phyloP scores from a whole-genome alignment of 306 rosid species.

The Dalbergia cochinchinensis region DNA sequence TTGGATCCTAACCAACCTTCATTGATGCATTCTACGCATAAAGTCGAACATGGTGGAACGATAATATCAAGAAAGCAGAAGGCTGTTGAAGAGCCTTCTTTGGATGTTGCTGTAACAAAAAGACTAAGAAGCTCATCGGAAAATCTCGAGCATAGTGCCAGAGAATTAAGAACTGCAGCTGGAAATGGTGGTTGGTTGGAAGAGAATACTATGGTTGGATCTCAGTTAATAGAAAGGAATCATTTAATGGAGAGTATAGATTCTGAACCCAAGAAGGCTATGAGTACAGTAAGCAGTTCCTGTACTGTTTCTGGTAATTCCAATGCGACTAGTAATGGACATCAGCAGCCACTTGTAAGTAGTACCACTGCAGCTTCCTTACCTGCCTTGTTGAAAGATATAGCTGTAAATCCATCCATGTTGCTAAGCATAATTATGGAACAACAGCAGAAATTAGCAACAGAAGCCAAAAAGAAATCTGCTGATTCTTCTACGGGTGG shows the following conservation, averaged over 20 bases:
- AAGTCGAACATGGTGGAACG: constrained; percentile 59
- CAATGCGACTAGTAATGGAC: constrained; percentile 55
- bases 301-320: constrained; percentile 42
- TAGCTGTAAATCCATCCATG: constrained; percentile 84
- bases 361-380: constrained; percentile 53
- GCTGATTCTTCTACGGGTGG: constrained; percentile 55
- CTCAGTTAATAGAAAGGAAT: constrained; percentile 62
- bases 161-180: constrained; percentile 51
- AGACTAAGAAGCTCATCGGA: constrained; percentile 67
- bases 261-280: constrained; percentile 55
- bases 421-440: constrained; percentile 66
- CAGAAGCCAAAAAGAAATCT: constrained; percentile 64
- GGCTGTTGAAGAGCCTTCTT: constrained; percentile 60
- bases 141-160: constrained; percentile 47
- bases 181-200: constrained; percentile 88
- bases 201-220: constrained; percentile 51
- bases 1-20: constrained; percentile 64
- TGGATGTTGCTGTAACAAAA: constrained; percentile 67
- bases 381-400: constrained; percentile 70
- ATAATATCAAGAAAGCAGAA: constrained; percentile 76
- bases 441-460: constrained; percentile 63
- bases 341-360: constrained; percentile 53
- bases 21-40: constrained; percentile 57
- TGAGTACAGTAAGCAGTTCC: constrained; percentile 45
- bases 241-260: constrained; percentile 54